Evolutionary conservation across 164 flowering plant genomes (phyloP).

Genomic region (Berberis thunbergii): DNA sequence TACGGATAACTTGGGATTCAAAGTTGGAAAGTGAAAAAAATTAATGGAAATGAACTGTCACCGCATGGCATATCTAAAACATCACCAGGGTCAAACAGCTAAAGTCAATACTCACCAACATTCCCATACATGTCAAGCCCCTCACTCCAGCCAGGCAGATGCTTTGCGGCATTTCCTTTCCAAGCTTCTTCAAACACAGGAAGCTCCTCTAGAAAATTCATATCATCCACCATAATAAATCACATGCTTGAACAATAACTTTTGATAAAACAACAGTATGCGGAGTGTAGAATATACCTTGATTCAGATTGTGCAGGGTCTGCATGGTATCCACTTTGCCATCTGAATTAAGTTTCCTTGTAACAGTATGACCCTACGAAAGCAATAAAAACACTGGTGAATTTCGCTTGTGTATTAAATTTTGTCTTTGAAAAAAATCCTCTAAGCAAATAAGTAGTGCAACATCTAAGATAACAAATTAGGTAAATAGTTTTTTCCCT

Average conservation of each 20-base stretch:
- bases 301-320: conserved; percentile 68
- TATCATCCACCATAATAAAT: not conserved
- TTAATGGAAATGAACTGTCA: not conserved
- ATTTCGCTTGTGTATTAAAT: too few relatives aligned
- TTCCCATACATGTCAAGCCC: conserved; percentile 16
- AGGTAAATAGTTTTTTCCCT: too few relatives aligned
- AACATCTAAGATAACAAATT: too few relatives aligned
- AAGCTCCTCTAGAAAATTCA: conserved; percentile 48
- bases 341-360: conserved; percentile 71
- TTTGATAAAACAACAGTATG: not conserved
- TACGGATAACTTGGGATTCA: too few relatives aligned
- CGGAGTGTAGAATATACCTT: conserved; percentile 37
- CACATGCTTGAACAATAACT: not conserved
- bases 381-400: conserved; percentile 1
- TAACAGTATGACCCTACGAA: conserved; percentile 72
- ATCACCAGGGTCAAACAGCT: not conserved
- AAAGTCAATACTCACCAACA: conserved; percentile 20
- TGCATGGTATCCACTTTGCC: conserved; percentile 74
- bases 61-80: not conserved
- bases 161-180: conserved; percentile 48
- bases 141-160: conserved; percentile 63
- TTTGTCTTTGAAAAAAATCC: too few relatives aligned
- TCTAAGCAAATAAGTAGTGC: too few relatives aligned
- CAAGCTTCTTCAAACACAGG: conserved; percentile 65
- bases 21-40: too few relatives aligned